Evolutionary conservation across 2,329 filamentous ascomycete species (phyloP), one percentile per base, ranked within the genome.

Genomic region (Penicillium sp.): DNA sequence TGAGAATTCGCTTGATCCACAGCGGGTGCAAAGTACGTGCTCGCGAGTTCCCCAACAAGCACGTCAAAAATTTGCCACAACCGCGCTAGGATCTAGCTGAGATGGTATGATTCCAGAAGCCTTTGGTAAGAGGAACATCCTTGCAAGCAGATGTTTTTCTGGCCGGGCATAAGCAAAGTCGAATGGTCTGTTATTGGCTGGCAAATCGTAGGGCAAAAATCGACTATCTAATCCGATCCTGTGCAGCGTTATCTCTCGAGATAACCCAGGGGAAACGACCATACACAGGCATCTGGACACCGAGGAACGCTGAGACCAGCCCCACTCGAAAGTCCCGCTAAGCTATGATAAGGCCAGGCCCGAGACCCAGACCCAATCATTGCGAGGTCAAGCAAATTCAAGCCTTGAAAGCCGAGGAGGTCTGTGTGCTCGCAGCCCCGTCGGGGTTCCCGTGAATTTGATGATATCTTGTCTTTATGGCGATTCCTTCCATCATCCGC

Each of bases 351-450:
- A 28, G 40, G 24, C 40, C 23, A 43, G n/a, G 24, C 10, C 37
- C 37, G 37, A 40, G 24, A 28, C 11, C 24, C 14, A 43, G 2
- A 43, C 23, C 24, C 14, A 29, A 5, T 3, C 40, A 43, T 28
- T 43, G 40, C 37, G 29, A 31, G 13, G 19, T 24, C 26, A 44
- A 45, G 48, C 48, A 24, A 19, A 26, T 18, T 28, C 39, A 55
- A 55, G 53, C 48, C 24, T 48, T 55, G 28, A 24, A 29, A 39
- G 48, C 16, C 26, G 34, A 21, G 16, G 5, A n/a, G 29, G 53
- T 48, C 37, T 39, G 53, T 48, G 48, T 55, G 33, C 24, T 39
- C 47, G 47, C 46, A 37, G 5, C 28, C 43, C 48, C 44, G 48
- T 37, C 48, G 48, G 44, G 26, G 26, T 23, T 49, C 44, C n/a